Base-by-base conservation (phyloP, 345 rosid species). In the Linum trigynum region DNA sequence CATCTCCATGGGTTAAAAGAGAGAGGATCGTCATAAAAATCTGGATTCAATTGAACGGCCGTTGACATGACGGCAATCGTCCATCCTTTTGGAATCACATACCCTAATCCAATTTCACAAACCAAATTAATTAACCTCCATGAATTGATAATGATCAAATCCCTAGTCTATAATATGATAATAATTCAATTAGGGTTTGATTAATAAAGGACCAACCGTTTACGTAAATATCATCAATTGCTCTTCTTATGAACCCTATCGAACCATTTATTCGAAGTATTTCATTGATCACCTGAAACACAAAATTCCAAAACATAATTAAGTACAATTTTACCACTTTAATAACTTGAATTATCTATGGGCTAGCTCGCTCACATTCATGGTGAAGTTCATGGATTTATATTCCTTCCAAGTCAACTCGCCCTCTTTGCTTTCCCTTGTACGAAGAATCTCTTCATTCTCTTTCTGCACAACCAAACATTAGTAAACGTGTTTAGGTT, bases 41-140 rank as follows among this genome's bases (percentile, higher is more conserved):
- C 53, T n/a, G 79, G 70, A 57, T 75, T 65, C 38, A 75, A 39
- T 10, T 71, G 75, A 39, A 68, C 48, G 5, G 72, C 72, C 35
- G 75, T 58, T 14, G 79, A 69, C 36, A 67, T 67, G 3, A 68
- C 61, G 56, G 61, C 39, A 2, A 75, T 14, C 1, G 55, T 50
- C 79, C 79, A 75, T 1, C 72, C 79, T 75, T 65, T 48, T 15
- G 75, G 79, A 59, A 75, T 75, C 14, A 56, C 64, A 42, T 71
- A 75, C 3, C 72, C 79, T 75, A 60, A 5, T 45, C 51, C 12
- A 9, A 41, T 0, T 41, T 41, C 45, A 41, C 9, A 41, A 41
- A 41, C 5, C 5, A 41, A 41, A 41, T 4, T 41, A 4, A 41
- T 23, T 23, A 23, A 23, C 32, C 32, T 23, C 32, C 32, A 23